Evolutionary conservation across 2,329 filamentous ascomycete species (phyloP), one percentile per base, ranked within the genome.

Genomic region (Akanthomyces lecanii): DNA sequence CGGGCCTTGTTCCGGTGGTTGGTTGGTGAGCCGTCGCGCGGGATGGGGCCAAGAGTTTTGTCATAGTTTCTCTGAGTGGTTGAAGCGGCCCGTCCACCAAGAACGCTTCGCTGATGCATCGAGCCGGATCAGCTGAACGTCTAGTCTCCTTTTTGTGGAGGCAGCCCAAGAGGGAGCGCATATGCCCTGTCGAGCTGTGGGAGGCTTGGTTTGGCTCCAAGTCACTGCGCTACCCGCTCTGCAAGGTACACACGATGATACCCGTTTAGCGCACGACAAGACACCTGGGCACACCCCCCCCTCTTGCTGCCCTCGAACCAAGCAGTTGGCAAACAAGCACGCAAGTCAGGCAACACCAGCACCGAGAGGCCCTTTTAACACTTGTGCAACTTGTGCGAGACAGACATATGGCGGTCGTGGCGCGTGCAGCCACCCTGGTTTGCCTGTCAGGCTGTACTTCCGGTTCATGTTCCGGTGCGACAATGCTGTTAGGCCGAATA

Each of bases 1-100:
- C 60, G 60, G 60, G 60, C 60, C 60, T 55, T 55, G 51, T 62
- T 55, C 60, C 60, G 60, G 60, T 62, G 60, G 60, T 62, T 62
- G 60, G 60, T 62, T 55, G 60, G 60, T n/a, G 58, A 61, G 58
- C 50, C 58, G 58, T 61, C 30, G 38, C 57, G 52, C 36, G 50
- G 33, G 16, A 54, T 38, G 48, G 58, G 58, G 50, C 21, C 21
- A n/a, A 40, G 44, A 50, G 28, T 53, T 52, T 38, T 50, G 33
- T 11, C 33, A 36, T 30, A 33, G 38, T 54, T 30, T 54, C 40
- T 33, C 18, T 61, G 48, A 40, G 52, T 62, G 60, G 51, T 55
- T 25, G 44, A n/a, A 48, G 21, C 21, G 16, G 8, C 16, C 36
- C 51, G 59, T 55, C 51, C 51, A 36, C 36, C 57, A 21, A 50